Evolutionary conservation across 768 basidiomycete genomes (phyloP).

Genomic region (Auricularia sp.): DNA sequence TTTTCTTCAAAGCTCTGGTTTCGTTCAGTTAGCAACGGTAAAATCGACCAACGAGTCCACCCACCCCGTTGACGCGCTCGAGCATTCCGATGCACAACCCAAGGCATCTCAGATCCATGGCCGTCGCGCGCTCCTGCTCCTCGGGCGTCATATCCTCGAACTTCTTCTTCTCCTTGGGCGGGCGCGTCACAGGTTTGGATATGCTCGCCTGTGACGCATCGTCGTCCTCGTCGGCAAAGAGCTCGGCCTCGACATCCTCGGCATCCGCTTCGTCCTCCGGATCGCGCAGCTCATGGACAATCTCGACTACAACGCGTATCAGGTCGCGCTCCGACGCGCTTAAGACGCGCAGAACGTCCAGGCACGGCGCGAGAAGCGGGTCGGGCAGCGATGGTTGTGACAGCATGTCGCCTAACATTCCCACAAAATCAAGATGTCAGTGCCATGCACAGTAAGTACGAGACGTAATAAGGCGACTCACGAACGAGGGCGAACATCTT

Average conservation of each 20-base stretch:
- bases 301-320: conserved; percentile 81
- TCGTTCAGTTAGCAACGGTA: neutral
- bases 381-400: conserved; percentile 61
- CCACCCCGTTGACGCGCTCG: conserved; percentile 75
- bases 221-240: neutral
- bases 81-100: conserved; percentile 72
- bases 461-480: conserved; percentile 15
- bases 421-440: too few species aligned
- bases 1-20: conserved; percentile 54
- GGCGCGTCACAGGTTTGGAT: conserved; percentile 9
- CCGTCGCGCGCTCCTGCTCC: conserved; percentile 46
- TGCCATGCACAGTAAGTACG: neutral
- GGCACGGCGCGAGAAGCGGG: conserved; percentile 55
- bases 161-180: conserved; percentile 10
- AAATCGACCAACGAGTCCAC: conserved; percentile 18
- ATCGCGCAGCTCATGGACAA: conserved; percentile 71
- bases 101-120: conserved; percentile 66
- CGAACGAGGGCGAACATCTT: conserved; percentile 83
- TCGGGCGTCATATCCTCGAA: conserved; percentile 44
- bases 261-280: conserved; percentile 28
- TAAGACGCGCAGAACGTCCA: conserved; percentile 72
- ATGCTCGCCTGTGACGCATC: neutral
- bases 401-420: conserved; percentile 63
- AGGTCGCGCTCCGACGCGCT: conserved; percentile 72
- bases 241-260: conserved; percentile 25